These are phyloP conservation scores for Psilocybe azurescens DNA, from an alignment of 768 basidiomycete genomes.

Conservation along the genomic window DNA sequence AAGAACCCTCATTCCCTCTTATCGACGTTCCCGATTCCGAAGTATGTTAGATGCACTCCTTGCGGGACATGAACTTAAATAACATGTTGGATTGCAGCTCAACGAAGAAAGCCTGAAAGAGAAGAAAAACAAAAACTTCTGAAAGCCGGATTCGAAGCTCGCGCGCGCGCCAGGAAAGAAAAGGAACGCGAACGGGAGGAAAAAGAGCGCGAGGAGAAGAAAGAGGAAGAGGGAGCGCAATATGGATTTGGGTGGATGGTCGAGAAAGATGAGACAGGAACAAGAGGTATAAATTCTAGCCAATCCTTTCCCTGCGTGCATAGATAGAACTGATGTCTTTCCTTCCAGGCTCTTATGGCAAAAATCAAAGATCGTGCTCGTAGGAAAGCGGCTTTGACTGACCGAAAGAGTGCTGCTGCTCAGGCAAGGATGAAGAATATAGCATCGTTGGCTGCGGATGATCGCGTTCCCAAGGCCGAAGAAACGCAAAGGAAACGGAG, in stretches of 20 bases:
- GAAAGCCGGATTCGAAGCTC: conserved; percentile 94
- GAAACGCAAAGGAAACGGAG: conserved; percentile 82
- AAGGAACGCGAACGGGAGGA: conserved; percentile 87
- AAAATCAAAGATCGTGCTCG: conserved; percentile 87
- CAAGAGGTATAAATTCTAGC: conserved; percentile 67
- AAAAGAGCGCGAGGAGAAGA: conserved; percentile 69
- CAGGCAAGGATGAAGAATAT: conserved; percentile 98
- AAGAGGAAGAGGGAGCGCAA: conserved; percentile 81
- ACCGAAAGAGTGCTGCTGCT: conserved; percentile 93
- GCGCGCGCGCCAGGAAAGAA: conserved; percentile 81
- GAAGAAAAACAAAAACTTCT: conserved; percentile 92
- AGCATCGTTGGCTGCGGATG: conserved; percentile 88
- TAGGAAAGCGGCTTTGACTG: conserved; percentile 79
- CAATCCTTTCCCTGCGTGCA: not conserved
- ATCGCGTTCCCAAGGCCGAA: conserved; percentile 75
- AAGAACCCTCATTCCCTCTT: conserved; percentile 89
- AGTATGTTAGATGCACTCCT: conserved; percentile 44
- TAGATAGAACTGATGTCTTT: not conserved
- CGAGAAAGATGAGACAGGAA: conserved; percentile 69
- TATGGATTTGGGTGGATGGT: conserved; percentile 76
- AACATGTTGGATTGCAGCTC: conserved; percentile 46
- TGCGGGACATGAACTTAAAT: not conserved
- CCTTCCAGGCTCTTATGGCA: conserved; percentile 68
- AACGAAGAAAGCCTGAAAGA: conserved; percentile 94
- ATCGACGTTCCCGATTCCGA: conserved; percentile 92